A percentile compares a stretch with the other conserved stretches of the same genome.
Evolutionary conservation across 148 eudicot species (phyloP).

Genomic region (Heliosperma pusillum): DNA sequence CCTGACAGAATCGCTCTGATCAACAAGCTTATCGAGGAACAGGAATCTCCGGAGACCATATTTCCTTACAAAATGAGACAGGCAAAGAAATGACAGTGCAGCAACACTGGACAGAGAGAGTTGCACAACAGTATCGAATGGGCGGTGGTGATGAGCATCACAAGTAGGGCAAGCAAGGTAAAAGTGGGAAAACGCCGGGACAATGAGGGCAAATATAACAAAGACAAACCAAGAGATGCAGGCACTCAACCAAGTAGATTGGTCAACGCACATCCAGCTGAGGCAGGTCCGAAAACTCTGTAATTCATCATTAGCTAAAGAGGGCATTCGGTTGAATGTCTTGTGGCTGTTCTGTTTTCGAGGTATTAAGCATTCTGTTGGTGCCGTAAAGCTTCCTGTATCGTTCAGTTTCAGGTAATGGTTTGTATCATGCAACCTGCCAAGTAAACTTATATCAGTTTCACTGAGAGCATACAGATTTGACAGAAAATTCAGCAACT

Average conservation of each 20-base stretch:
- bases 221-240: slow-evolving; percentile 61
- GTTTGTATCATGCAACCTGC: neutral
- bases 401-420: neutral
- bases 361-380: slow-evolving; percentile 10
- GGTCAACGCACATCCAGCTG: slow-evolving; percentile 81
- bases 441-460: neutral
- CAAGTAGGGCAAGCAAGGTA: slow-evolving; percentile 59
- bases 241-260: slow-evolving; percentile 37
- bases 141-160: slow-evolving; percentile 51
- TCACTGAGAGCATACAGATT: neutral
- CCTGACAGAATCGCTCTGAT: slow-evolving; percentile 77
- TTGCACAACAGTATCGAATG: slow-evolving; percentile 70
- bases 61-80: slow-evolving; percentile 48
- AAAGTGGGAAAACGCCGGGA: slow-evolving; percentile 72
- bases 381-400: slow-evolving; percentile 15
- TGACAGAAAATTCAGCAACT: neutral
- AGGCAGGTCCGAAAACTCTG: slow-evolving; percentile 59
- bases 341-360: slow-evolving; percentile 5
- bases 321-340: slow-evolving; percentile 31
- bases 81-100: slow-evolving; percentile 58
- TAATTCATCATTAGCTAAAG: slow-evolving; percentile 64
- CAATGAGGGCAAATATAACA: slow-evolving; percentile 39
- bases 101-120: slow-evolving; percentile 64
- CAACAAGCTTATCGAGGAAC: slow-evolving; percentile 77
- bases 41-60: slow-evolving; percentile 71